A percentile compares a stretch with the other conserved stretches of the same genome.
phyloP scores from a whole-genome alignment of 805 yeast species.

The Wickerhamiella dianesei region DNA sequence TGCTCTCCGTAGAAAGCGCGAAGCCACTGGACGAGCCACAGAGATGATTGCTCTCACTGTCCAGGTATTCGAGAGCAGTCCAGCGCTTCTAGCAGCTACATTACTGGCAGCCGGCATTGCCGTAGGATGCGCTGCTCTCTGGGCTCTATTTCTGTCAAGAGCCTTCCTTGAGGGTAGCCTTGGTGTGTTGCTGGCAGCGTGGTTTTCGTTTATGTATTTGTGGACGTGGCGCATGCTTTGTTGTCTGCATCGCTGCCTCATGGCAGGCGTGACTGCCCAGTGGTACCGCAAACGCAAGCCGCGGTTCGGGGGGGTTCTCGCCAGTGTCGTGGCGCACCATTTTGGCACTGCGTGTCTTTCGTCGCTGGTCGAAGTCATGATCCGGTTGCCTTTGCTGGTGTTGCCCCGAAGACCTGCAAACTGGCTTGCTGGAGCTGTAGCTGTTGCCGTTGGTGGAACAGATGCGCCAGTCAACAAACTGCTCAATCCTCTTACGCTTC shows the following conservation, averaged over 20 bases:
- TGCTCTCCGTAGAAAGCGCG: slow-evolving; percentile 12
- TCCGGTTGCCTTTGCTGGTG: slow-evolving; percentile 26
- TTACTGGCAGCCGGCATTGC: slow-evolving; percentile 21
- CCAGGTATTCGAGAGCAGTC: slow-evolving; percentile 24
- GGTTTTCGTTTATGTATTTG: slow-evolving; percentile 27
- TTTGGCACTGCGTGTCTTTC: slow-evolving; percentile 28
- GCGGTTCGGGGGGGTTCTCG: slow-evolving; percentile 4
- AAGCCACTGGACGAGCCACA: slow-evolving; percentile 15
- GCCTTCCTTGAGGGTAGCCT: slow-evolving; percentile 22
- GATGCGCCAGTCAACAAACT: slow-evolving; percentile 9
- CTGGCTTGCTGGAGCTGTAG: slow-evolving; percentile 13
- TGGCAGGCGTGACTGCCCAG: slow-evolving; percentile 26
- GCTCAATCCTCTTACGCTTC: slow-evolving; percentile 27
- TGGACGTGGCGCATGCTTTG: slow-evolving; percentile 32
- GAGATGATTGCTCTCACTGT: slow-evolving; percentile 27
- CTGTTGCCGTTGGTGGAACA: slow-evolving; percentile 22
- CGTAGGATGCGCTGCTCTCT: slow-evolving; percentile 23
- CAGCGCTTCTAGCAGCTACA: slow-evolving; percentile 22
- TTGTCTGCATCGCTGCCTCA: slow-evolving; percentile 27
- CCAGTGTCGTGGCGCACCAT: slow-evolving; percentile 22
- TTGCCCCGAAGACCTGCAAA: slow-evolving; percentile 23
- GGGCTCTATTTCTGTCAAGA: slow-evolving; percentile 26
- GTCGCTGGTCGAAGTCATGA: slow-evolving; percentile 22
- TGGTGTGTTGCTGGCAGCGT: slow-evolving; percentile 16
- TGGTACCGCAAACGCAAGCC: slow-evolving; percentile 27